A percentile compares a stretch with the other conserved stretches of the same genome.
These are phyloP conservation scores for Ceratocystis lukuohia DNA, from an alignment of 2,329 filamentous ascomycete genomes.

Conservation along the genomic window DNA sequence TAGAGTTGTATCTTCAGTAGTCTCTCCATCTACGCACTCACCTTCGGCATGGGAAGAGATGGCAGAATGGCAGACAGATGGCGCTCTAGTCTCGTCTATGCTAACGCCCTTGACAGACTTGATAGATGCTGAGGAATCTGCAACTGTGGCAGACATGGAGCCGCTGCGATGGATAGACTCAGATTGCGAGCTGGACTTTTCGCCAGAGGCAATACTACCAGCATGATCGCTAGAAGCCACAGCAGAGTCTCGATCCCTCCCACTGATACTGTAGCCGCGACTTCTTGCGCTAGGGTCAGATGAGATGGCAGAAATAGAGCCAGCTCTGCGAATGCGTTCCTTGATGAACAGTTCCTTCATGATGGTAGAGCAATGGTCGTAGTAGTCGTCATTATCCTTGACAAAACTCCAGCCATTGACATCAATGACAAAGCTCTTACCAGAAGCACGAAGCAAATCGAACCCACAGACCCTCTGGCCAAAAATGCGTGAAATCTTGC, in stretches of 20 bases:
- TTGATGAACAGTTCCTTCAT: slow-evolving; percentile 76
- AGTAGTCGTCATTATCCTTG: slow-evolving; percentile 98
- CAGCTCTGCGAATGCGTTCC: slow-evolving; percentile 53
- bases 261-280: background rate
- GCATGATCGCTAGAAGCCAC: background rate
- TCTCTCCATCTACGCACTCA: background rate
- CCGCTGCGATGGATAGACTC: slow-evolving; percentile 7
- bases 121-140: slow-evolving; percentile 13
- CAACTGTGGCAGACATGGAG: slow-evolving; percentile 4
- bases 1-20: background rate
- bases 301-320: slow-evolving; percentile 36
- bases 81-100: slow-evolving; percentile 23
- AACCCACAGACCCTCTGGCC: slow-evolving; percentile 94
- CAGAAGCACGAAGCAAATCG: slow-evolving; percentile 74
- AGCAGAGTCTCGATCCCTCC: background rate
- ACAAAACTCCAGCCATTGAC: slow-evolving; percentile 99
- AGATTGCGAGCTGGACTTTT: background rate
- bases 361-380: slow-evolving; percentile 78
- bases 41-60: slow-evolving; percentile 27
- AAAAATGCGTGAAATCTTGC: slow-evolving; percentile 80
- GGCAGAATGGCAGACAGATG: slow-evolving; percentile 30
- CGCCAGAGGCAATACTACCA: background rate
- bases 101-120: slow-evolving; percentile 11
- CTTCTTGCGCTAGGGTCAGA: slow-evolving; percentile 26
- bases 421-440: slow-evolving; percentile 93